phyloP scores from a whole-genome alignment of 75 land plant genomes.

The Pinus tabuliformis region DNA sequence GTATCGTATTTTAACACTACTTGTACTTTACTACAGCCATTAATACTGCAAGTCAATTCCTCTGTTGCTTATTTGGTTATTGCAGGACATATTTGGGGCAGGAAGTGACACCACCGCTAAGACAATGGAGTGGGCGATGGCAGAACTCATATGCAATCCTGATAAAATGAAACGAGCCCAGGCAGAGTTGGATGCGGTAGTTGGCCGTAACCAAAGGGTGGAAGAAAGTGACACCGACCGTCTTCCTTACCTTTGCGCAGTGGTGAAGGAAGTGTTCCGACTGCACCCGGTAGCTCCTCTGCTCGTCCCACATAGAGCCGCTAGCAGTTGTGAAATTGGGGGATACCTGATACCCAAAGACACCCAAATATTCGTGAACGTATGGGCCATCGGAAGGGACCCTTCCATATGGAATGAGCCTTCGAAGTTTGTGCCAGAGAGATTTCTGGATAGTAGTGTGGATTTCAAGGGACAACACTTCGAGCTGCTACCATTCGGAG shows the following conservation, averaged over 20 bases:
- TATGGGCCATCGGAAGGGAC: constrained; percentile 67
- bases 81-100: background rate
- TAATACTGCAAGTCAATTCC: no score
- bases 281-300: constrained; percentile 74
- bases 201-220: constrained; percentile 43
- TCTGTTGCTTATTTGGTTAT: no score
- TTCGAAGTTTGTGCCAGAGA: constrained; percentile 36
- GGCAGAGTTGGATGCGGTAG: background rate
- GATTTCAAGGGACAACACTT: constrained; percentile 62
- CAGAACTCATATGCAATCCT: background rate
- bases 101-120: background rate
- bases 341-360: constrained; percentile 58
- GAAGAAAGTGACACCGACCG: constrained; percentile 55
- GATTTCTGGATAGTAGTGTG: constrained; percentile 35
- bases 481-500: constrained; percentile 67
- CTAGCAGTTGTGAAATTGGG: constrained; percentile 32
- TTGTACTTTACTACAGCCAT: no score
- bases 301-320: constrained; percentile 71
- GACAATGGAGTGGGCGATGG: background rate
- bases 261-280: constrained; percentile 58
- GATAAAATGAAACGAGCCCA: background rate
- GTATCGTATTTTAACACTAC: background rate
- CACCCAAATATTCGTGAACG: constrained; percentile 51
- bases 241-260: constrained; percentile 40
- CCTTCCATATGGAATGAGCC: constrained; percentile 45